Conservation (phyloP, 225 moss, liverwort and hornwort species). For the Bryoerythrophyllum caledonicum region DNA sequence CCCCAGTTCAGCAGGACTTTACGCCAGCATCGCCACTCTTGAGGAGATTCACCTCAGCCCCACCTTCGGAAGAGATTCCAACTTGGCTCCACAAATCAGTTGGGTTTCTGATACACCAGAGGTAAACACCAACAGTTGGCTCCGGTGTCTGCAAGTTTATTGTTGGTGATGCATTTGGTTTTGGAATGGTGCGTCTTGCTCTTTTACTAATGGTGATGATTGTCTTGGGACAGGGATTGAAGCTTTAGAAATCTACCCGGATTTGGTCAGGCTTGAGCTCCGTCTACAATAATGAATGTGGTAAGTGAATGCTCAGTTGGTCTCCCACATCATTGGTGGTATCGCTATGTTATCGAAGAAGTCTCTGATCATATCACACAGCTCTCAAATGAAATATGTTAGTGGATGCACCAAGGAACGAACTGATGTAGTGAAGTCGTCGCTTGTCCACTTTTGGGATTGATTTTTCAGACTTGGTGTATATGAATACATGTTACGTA, state of each 20-base stretch:
- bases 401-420: neutral
- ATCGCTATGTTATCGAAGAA: neutral
- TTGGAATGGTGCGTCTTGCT: neutral
- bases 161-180: neutral
- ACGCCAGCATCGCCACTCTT: conserved; percentile 63
- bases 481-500: neutral
- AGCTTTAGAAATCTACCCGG: conserved; percentile 67
- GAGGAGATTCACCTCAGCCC: conserved; percentile 9
- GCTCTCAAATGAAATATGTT: conserved; percentile 22
- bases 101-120: neutral
- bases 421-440: neutral
- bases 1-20: conserved; percentile 66
- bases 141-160: conserved; percentile 71
- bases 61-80: neutral
- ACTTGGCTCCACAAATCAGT: neutral
- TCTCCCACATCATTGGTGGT: neutral
- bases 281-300: conserved; percentile 89
- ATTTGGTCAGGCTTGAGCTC: conserved; percentile 89
- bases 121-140: conserved; percentile 35
- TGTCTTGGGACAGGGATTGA: conserved; percentile 59
- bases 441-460: neutral
- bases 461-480: neutral
- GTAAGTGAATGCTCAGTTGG: conserved; percentile 41
- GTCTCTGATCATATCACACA: neutral
- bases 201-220: conserved; percentile 2